Conservation (phyloP, 225 moss, liverwort and hornwort species). For the Polytrichum commune region DNA sequence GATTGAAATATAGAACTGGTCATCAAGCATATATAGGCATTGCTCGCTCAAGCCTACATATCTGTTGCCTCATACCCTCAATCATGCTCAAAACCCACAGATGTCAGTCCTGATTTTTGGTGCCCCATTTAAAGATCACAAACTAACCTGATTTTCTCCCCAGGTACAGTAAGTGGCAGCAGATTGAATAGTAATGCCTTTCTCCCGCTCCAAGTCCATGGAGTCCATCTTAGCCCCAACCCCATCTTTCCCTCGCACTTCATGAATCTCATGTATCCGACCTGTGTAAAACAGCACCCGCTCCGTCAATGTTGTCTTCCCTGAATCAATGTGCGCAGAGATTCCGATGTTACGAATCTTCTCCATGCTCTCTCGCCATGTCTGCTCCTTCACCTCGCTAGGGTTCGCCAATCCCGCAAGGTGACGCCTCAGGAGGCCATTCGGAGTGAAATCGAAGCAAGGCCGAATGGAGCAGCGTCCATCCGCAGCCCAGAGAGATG, state of each 20-base stretch:
- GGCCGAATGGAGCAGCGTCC: conserved; percentile 29
- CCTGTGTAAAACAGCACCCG: conserved; percentile 92
- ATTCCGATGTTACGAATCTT: conserved; percentile 91
- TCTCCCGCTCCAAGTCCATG: conserved; percentile 98
- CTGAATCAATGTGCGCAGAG: conserved; percentile 92
- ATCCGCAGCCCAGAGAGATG: conserved; percentile 34
- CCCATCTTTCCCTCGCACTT: conserved; percentile 96
- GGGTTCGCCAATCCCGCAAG: conserved; percentile 62
- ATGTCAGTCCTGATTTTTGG: no score
- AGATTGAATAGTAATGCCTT: conserved; percentile 96
- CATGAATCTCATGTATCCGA: conserved; percentile 94
- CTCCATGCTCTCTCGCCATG: conserved; percentile 87
- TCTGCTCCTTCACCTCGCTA: conserved; percentile 51
- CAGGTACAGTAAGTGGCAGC: conserved; percentile 93
- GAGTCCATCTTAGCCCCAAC: conserved; percentile 99
- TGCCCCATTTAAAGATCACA: neutral
- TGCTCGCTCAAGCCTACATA: no score
- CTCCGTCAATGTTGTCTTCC: conserved; percentile 94
- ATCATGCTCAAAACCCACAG: no score
- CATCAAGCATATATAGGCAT: no score
- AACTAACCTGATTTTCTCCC: conserved; percentile 82
- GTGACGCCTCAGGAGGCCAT: conserved; percentile 40
- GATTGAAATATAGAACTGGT: no score
- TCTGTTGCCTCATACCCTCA: no score
- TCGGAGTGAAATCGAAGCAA: conserved; percentile 36